Evolutionary conservation across 371 early-diverging fungal species (phyloP).

Genomic region (Nosema granulosis): DNA sequence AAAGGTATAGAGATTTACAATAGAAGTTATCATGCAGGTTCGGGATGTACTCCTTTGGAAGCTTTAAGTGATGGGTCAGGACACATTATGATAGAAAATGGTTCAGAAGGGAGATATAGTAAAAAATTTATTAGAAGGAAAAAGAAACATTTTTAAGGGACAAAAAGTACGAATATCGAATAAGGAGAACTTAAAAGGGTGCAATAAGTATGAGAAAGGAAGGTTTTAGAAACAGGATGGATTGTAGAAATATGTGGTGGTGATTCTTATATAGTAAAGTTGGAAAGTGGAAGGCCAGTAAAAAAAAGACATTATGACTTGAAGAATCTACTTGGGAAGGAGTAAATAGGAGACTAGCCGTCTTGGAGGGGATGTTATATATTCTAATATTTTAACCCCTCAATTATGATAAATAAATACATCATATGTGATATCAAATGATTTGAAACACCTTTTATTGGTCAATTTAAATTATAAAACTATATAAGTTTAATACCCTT

Average conservation of each 20-base stretch:
- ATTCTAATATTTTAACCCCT: not conserved
- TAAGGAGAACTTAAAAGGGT: constrained; percentile 11
- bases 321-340: not conserved
- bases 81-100: constrained; percentile 18
- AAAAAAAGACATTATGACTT: constrained; percentile 40
- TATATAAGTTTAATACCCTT: no score
- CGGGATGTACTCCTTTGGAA: constrained; percentile 14
- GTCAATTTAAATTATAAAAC: no score
- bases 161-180: constrained; percentile 17
- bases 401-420: not conserved
- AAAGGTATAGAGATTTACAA: constrained; percentile 1
- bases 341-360: constrained; percentile 1
- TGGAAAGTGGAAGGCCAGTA: not conserved
- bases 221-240: constrained; percentile 1
- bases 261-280: constrained; percentile 22
- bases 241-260: not conserved
- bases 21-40: constrained; percentile 4
- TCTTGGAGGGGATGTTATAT: constrained; percentile 23
- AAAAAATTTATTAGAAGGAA: constrained; percentile 9
- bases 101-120: constrained; percentile 18
- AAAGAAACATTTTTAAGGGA: constrained; percentile 4
- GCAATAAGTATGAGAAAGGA: constrained; percentile 11
- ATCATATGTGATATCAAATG: no score
- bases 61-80: constrained; percentile 27
- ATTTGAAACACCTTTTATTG: no score